Conservation (phyloP, 2,329 filamentous ascomycete genomes). For the Lecanicillium sp. region DNA sequence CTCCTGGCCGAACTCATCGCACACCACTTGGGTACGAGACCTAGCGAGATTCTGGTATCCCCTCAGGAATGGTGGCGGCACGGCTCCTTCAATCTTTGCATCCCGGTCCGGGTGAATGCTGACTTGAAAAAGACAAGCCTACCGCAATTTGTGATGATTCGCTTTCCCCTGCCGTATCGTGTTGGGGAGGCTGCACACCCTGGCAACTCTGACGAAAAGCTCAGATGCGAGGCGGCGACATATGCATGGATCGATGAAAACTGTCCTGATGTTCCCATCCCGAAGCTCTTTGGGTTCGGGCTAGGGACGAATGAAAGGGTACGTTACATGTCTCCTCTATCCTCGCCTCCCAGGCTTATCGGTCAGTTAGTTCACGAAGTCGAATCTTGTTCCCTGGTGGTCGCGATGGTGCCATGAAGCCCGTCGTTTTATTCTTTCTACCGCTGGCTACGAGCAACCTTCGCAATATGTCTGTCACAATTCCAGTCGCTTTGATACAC, state of each 20-base stretch:
- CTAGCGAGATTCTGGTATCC: constrained; percentile 11
- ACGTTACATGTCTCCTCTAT: background rate
- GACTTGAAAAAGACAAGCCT: constrained; percentile 6
- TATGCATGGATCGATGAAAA: constrained; percentile 33
- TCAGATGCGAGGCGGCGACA: constrained; percentile 32
- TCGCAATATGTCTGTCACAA: background rate
- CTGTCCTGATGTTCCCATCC: constrained; percentile 31
- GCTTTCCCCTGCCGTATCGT: constrained; percentile 29
- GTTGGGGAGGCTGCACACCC: constrained; percentile 28
- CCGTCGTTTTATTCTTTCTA: background rate
- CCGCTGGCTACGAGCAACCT: background rate
- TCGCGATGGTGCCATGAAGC: background rate
- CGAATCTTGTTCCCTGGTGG: background rate
- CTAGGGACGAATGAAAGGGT: constrained; percentile 12
- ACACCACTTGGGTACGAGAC: background rate
- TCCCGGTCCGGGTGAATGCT: constrained; percentile 22
- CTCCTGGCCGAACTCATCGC: constrained; percentile 1
- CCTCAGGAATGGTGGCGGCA: constrained; percentile 14
- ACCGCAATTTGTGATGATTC: constrained; percentile 17
- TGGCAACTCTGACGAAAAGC: constrained; percentile 36
- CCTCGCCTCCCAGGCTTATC: background rate
- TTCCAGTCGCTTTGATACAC: background rate
- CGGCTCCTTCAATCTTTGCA: constrained; percentile 33
- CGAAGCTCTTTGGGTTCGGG: constrained; percentile 20
- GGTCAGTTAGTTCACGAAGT: background rate